Evolutionary conservation across 805 yeast genomes (phyloP).

Genomic region (Candida ficus): DNA sequence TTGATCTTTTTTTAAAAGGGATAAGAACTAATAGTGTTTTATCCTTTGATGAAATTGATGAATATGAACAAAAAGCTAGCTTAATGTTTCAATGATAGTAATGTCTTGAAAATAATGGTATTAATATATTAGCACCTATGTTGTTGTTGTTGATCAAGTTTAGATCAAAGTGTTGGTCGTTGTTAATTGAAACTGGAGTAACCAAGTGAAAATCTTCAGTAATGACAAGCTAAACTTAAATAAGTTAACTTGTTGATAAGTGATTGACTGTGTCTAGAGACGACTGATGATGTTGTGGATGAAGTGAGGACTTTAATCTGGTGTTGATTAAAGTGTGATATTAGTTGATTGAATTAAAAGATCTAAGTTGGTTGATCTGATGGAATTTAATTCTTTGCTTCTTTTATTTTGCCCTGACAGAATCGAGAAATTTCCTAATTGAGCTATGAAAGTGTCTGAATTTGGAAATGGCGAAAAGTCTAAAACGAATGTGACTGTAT

Average conservation of each 20-base stretch:
- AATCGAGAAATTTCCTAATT: conserved; percentile 4
- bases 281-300: background rate
- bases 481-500: background rate
- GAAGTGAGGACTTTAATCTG: background rate
- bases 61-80: background rate
- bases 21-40: background rate
- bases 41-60: background rate
- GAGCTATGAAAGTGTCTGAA: conserved; percentile 5
- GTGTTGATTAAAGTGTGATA: background rate
- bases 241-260: background rate
- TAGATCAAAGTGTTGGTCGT: background rate
- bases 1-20: background rate
- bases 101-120: background rate
- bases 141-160: too few relatives aligned
- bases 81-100: background rate
- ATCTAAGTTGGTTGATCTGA: background rate
- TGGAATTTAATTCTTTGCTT: conserved; percentile 1
- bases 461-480: conserved; percentile 2
- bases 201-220: conserved; percentile 2
- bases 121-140: too few relatives aligned
- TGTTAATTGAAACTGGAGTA: conserved; percentile 6
- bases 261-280: background rate
- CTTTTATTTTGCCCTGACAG: background rate
- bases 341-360: background rate
- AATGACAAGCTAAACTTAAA: background rate